phyloP scores from a whole-genome alignment of 805 yeast species.

The Clavispora asparagi region DNA sequence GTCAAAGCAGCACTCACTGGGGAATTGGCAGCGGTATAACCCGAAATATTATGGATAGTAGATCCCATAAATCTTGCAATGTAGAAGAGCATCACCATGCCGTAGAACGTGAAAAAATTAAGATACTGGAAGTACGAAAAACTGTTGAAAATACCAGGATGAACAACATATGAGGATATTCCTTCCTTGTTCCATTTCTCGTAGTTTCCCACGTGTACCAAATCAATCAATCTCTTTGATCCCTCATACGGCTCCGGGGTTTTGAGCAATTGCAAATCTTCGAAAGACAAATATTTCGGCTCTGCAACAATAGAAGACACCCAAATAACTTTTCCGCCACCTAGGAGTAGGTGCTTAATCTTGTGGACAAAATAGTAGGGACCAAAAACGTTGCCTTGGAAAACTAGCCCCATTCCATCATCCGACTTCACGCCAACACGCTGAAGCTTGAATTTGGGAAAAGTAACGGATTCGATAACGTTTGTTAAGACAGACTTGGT shows the following conservation, averaged over 20 bases:
- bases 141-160: slow-evolving; percentile 92
- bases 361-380: slow-evolving; percentile 81
- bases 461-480: slow-evolving; percentile 82
- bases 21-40: slow-evolving; percentile 87
- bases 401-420: slow-evolving; percentile 82
- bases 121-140: slow-evolving; percentile 72
- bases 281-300: slow-evolving; percentile 64
- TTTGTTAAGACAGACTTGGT: slow-evolving; percentile 55
- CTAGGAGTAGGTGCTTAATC: slow-evolving; percentile 49
- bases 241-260: slow-evolving; percentile 80
- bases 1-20: slow-evolving; percentile 54
- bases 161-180: slow-evolving; percentile 71
- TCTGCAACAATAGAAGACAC: slow-evolving; percentile 78
- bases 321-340: slow-evolving; percentile 74
- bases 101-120: slow-evolving; percentile 73
- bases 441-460: slow-evolving; percentile 83
- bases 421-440: slow-evolving; percentile 65
- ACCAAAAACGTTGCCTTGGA: slow-evolving; percentile 95
- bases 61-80: slow-evolving; percentile 79
- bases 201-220: slow-evolving; percentile 72
- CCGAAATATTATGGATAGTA: slow-evolving; percentile 82
- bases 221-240: slow-evolving; percentile 81
- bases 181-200: slow-evolving; percentile 45
- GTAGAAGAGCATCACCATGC: slow-evolving; percentile 82
- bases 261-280: slow-evolving; percentile 68